A percentile compares a stretch with the other conserved stretches of the same genome.
Evolutionary conservation across 2,329 filamentous ascomycete genomes (phyloP).

Genomic region (Beauveria brongniartii): DNA sequence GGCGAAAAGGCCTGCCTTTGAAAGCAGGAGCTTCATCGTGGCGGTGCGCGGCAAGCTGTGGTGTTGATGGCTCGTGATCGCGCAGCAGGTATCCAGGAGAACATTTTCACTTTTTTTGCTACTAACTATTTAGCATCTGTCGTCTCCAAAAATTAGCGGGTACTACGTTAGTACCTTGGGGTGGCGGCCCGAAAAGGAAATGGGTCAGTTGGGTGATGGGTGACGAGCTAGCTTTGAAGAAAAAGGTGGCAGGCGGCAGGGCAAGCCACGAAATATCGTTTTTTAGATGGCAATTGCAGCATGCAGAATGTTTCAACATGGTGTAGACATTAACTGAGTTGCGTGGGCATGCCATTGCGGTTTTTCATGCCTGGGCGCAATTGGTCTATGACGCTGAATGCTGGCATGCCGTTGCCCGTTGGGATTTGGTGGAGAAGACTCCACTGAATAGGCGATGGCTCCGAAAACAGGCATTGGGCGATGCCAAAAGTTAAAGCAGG

Average conservation of each 20-base stretch:
- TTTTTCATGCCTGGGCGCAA: neutral
- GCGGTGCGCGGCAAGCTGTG: neutral
- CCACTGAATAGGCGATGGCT: neutral
- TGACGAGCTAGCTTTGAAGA: neutral
- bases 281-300: no score
- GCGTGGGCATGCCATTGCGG: neutral
- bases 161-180: conserved; percentile 7
- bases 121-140: neutral
- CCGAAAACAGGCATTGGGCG: neutral
- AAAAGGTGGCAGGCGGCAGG: no score
- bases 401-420: neutral
- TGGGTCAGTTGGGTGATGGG: neutral
- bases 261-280: no score
- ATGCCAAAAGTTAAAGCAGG: neutral
- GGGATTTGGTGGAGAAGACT: neutral
- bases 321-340: neutral
- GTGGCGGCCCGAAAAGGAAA: conserved; percentile 2
- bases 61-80: neutral
- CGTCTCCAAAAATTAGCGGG: conserved; percentile 8
- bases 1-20: neutral
- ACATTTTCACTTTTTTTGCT: conserved; percentile 7
- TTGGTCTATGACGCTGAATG: neutral
- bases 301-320: neutral
- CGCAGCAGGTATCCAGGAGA: conserved; percentile 1
- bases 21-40: conserved; percentile 2